Evolutionary conservation across 371 early-diverging fungal genomes (phyloP), one percentile per base, ranked within the genome.

Genomic region (Mortierella sp.): DNA sequence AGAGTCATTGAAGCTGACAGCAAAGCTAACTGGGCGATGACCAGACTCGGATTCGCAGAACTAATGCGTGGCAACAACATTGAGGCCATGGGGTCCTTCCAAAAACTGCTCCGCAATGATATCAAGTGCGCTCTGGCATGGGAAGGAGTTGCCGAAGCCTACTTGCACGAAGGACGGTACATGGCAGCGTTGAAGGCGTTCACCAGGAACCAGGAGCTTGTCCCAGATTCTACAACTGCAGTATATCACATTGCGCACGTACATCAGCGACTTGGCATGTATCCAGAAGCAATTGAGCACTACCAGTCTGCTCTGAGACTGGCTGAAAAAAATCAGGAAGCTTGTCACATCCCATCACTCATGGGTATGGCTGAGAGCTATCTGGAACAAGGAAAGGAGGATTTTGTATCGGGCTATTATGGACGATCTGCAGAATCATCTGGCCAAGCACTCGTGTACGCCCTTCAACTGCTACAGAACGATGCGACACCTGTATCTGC

Each of bases 111-210:
- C 46, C 87, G 94, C 14, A 79, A 86, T 1, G 90, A 93, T 57
- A 79, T 89, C 22, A 82, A 85, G 14, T 87, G 92, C 67, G 63
- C 84, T 0, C 67, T 78, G 25, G 88, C 88, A 41, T 97, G 96
- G 96, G 91, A 92, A 67, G 95, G 94, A 4, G 83, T 97, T 27
- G 95, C 91, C 12, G 95, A 95, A 64, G 88, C 92, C 0, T 97
- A 97, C 68, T 72, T 85, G n/a, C 82, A 83, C 25, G 92, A 92
- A 57, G 98, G 98, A 4, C 90, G 96, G 27, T 92, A 87, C 74
- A 86, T 88, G 41, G 94, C 98, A 0, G 88, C 95, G 0, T 72
- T 87, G 54, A 94, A 90, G 60, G 96, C 95, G 0, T 92, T 94
- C 63, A 84, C 77, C 13, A 85, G 93, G 25, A 91, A 91, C 7